phyloP scores from a whole-genome alignment of 768 basidiomycete genomes.

The Krasilnikovozyma curviuscula region DNA sequence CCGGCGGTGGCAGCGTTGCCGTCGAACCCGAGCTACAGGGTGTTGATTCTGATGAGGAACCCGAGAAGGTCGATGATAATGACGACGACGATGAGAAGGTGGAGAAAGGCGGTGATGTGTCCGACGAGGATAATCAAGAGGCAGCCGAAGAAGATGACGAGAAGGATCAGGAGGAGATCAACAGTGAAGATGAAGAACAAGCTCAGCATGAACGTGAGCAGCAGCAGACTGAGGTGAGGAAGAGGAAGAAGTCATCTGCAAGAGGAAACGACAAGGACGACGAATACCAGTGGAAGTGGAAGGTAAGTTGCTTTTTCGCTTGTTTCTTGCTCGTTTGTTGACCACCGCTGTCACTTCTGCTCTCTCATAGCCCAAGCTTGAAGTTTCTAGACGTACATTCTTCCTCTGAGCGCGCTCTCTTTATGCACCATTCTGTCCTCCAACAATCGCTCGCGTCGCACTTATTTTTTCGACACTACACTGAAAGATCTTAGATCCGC shows the following conservation, averaged over 20 bases:
- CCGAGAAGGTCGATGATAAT: too few species aligned
- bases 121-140: conserved; percentile 16
- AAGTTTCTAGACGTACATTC: conserved; percentile 74
- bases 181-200: conserved; percentile 16
- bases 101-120: conserved; percentile 9
- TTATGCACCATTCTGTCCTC: not conserved
- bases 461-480: too few species aligned
- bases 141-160: conserved; percentile 21
- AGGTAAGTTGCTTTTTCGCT: conserved; percentile 35
- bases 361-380: conserved; percentile 58
- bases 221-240: conserved; percentile 8
- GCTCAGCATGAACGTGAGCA: conserved; percentile 15
- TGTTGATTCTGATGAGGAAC: conserved; percentile 43
- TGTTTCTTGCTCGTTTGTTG: not conserved
- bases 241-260: conserved; percentile 11
- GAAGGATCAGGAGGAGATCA: conserved; percentile 26
- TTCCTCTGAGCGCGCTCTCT: conserved; percentile 39
- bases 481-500: not conserved
- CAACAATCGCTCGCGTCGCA: too few species aligned
- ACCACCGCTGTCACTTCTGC: not conserved
- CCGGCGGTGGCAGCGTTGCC: conserved; percentile 11
- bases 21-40: too few species aligned
- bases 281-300: conserved; percentile 76
- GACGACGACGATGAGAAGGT: conserved; percentile 32
- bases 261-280: conserved; percentile 47